A percentile compares a stretch with the other conserved stretches of the same genome.
These are phyloP conservation scores for Ganoderma multipileum DNA, from an alignment of 1,284 basidiomycete species.

Conservation along the genomic window DNA sequence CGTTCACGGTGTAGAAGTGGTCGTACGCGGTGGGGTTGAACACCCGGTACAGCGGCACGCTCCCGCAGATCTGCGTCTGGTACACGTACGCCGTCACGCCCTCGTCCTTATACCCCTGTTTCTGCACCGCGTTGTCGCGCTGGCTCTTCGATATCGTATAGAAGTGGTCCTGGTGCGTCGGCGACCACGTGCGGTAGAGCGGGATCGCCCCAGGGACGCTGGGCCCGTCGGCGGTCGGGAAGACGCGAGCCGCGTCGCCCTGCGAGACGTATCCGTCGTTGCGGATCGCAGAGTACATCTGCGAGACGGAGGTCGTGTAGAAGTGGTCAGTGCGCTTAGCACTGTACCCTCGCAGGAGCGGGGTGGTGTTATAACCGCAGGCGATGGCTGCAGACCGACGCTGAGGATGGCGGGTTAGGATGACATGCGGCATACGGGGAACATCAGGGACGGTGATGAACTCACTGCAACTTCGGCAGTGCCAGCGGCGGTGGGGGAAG, in stretches of 20 bases:
- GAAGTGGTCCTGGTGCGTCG: conserved; percentile 10
- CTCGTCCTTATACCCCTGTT: conserved; percentile 6
- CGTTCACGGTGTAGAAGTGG: conserved; percentile 19
- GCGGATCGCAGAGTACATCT: conserved; percentile 19
- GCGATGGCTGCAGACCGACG: no score
- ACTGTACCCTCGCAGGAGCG: conserved; percentile 23
- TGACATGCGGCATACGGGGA: no score
- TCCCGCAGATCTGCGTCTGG: conserved; percentile 4
- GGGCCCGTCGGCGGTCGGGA: background rate
- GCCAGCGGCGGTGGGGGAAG: conserved; percentile 14
- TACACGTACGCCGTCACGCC: conserved; percentile 11
- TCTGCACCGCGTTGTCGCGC: conserved; percentile 11
- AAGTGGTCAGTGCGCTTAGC: conserved; percentile 20
- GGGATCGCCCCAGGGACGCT: conserved; percentile 11
- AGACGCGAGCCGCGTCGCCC: conserved; percentile 18
- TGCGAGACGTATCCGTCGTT: conserved; percentile 20
- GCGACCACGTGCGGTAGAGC: conserved; percentile 17
- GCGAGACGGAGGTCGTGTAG: conserved; percentile 22
- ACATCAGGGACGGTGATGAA: no score
- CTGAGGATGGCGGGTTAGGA: no score
- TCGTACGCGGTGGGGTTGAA: conserved; percentile 5
- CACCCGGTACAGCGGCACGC: conserved; percentile 17
- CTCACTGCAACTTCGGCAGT: no score
- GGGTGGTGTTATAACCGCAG: conserved; percentile 8
- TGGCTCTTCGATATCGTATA: conserved; percentile 7